These are phyloP conservation scores for Hypoxylon sp. DNA, from an alignment of 2,329 filamentous ascomycete genomes.

Conservation along the genomic window DNA sequence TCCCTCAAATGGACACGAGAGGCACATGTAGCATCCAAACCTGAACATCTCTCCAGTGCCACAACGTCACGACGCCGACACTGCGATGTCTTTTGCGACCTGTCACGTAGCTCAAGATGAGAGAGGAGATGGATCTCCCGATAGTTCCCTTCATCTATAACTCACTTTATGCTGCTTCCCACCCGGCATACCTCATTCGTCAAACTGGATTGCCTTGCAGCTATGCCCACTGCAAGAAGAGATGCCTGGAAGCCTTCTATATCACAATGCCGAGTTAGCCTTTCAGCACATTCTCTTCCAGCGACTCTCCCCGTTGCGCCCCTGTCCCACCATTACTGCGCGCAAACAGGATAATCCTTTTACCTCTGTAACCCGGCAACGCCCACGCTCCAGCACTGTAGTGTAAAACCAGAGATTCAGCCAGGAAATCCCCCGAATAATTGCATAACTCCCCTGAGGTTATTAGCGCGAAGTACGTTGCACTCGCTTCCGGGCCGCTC, in stretches of 20 bases:
- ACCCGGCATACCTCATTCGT: slow-evolving; percentile 46
- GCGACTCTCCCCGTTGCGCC: slow-evolving; percentile 7
- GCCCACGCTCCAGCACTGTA: slow-evolving; percentile 10
- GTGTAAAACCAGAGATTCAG: slow-evolving; percentile 6
- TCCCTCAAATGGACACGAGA: slow-evolving; percentile 47
- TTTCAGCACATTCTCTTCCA: slow-evolving; percentile 13
- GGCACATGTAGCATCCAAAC: slow-evolving; percentile 30
- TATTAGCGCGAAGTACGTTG: slow-evolving; percentile 41
- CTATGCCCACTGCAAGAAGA: slow-evolving; percentile 36
- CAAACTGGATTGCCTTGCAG: slow-evolving; percentile 35
- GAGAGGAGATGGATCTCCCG: slow-evolving; percentile 46
- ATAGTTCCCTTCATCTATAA: slow-evolving; percentile 45
- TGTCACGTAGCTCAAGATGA: slow-evolving; percentile 48
- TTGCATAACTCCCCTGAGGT: slow-evolving; percentile 17
- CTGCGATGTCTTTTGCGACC: slow-evolving; percentile 38
- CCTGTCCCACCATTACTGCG: slow-evolving; percentile 17
- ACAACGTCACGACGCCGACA: slow-evolving; percentile 29
- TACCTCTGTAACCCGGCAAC: slow-evolving; percentile 16
- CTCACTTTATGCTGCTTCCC: slow-evolving; percentile 43
- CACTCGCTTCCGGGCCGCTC: slow-evolving; percentile 47
- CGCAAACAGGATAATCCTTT: slow-evolving; percentile 20
- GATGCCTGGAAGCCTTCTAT: slow-evolving; percentile 35
- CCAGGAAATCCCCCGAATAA: slow-evolving; percentile 27
- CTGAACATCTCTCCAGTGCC: slow-evolving; percentile 28
- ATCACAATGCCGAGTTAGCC: slow-evolving; percentile 43